Evolutionary conservation across 2,329 filamentous ascomycete genomes (phyloP), one percentile per base, ranked within the genome.

Genomic region (Ascochyta koolunga): DNA sequence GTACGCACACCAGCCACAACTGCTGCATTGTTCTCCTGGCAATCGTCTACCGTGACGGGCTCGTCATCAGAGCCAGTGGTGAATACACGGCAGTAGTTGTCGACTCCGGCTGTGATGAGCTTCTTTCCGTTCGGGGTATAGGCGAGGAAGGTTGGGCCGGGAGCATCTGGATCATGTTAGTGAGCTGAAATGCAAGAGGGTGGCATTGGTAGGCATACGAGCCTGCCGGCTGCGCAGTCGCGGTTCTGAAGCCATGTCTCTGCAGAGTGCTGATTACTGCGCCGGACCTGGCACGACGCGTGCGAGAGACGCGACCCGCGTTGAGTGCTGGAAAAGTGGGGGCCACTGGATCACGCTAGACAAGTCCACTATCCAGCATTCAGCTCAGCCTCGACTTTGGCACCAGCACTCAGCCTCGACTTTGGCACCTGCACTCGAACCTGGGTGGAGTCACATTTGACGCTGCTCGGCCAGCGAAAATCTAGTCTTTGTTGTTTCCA

Each of bases 1-100:
- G 7, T 18, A 70, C 79, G 29, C 77, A 86, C 84, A 31, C 86
- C 85, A 18, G 91, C 86, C 25, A 86, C 89, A 19, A 98, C 85
- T 27, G 89, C 87, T 18, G 90, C 82, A 70, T 96, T 96, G 61
- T 90, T 89, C 64, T 97, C 93, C 56, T 89, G 89, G 49, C 89
- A 91, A 60, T 97, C 91, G 72, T 98, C 93, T 51, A 99, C 89
- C 52, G 93, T 96, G 54, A 85, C 87, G 9, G 96, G 95, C 73
- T 99, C 95, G 65, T 92, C 93, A 77, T 96, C 90, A 33, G 89
- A 95, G 56, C 91, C 91, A 13, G 93, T 95, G 63, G 89, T 90
- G 79, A 96, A 99, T 43, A 98, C 85, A 43, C 96, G 90, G 68
- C 96, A 92, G 7, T 91, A 91, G 69, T 96, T 96, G 78, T 98